phyloP scores from a whole-genome alignment of 352 stramenopile species.

The Aphanomyces invadans region DNA sequence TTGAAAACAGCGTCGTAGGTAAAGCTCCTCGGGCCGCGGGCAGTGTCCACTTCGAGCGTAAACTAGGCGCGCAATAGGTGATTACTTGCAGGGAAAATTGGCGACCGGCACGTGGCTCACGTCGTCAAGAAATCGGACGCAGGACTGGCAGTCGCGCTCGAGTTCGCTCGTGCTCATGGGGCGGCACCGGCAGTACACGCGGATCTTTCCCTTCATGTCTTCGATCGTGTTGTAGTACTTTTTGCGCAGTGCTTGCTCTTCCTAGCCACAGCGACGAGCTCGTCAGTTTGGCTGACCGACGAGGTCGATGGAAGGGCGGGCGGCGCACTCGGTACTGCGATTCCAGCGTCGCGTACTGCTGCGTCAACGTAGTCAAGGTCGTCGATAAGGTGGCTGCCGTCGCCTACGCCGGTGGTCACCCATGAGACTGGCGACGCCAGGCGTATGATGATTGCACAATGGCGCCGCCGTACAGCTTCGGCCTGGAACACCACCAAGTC shows the following conservation, averaged over 20 bases:
- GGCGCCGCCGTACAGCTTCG: constrained; percentile 30
- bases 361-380: constrained; percentile 35
- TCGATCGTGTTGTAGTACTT: constrained; percentile 96
- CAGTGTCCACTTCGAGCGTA: constrained; percentile 76
- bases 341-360: constrained; percentile 46
- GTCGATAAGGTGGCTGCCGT: constrained; percentile 41
- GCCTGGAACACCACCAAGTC: constrained; percentile 45
- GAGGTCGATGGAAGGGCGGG: too few species aligned
- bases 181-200: constrained; percentile 86
- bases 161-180: constrained; percentile 85
- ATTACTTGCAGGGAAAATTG: not conserved
- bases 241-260: constrained; percentile 86
- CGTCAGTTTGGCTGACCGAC: too few species aligned
- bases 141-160: constrained; percentile 59
- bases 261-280: too few species aligned
- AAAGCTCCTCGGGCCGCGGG: constrained; percentile 80
- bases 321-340: constrained; percentile 52
- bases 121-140: constrained; percentile 71
- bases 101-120: not conserved
- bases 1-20: constrained; percentile 87
- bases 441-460: not conserved
- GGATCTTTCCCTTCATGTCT: constrained; percentile 94
- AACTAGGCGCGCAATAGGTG: constrained; percentile 27
- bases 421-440: too few species aligned
- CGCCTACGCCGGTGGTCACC: too few species aligned